A percentile compares a stretch with the other conserved stretches of the same genome.
phyloP scores from a whole-genome alignment of 352 stramenopile species.

The Phytopythium delawarense region DNA sequence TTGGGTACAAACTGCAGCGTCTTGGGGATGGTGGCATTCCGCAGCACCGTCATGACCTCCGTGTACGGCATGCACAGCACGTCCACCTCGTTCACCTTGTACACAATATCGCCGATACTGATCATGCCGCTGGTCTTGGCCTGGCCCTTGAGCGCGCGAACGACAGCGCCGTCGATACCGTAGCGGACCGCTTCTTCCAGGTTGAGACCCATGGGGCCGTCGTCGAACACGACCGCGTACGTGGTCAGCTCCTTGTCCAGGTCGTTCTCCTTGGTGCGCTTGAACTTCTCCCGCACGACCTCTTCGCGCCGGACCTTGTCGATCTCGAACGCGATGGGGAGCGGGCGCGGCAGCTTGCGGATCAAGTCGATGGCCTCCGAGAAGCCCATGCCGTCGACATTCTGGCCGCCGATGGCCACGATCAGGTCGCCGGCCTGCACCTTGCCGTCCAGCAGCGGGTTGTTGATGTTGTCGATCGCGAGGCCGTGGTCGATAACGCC shows the following conservation, averaged over 20 bases:
- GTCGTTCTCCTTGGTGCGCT: constrained; percentile 51
- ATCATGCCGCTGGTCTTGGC: constrained; percentile 82
- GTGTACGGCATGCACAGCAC: constrained; percentile 82
- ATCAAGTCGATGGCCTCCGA: constrained; percentile 82
- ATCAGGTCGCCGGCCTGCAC: constrained; percentile 80
- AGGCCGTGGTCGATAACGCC: constrained; percentile 81
- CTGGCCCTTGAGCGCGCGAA: constrained; percentile 78
- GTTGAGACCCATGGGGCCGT: constrained; percentile 79
- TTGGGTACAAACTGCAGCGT: constrained; percentile 85
- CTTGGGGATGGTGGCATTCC: constrained; percentile 58
- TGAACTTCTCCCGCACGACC: constrained; percentile 52
- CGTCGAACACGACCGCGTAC: constrained; percentile 83
- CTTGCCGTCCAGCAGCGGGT: constrained; percentile 78
- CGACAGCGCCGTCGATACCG: constrained; percentile 76
- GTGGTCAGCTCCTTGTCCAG: constrained; percentile 73
- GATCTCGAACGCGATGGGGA: constrained; percentile 83
- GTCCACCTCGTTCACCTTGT: constrained; percentile 83
- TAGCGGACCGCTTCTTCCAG: constrained; percentile 82
- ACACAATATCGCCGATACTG: constrained; percentile 81
- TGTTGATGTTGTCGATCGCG: constrained; percentile 86
- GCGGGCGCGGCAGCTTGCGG: constrained; percentile 69
- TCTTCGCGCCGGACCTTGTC: constrained; percentile 55
- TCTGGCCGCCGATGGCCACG: constrained; percentile 74
- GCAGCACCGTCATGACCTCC: constrained; percentile 81
- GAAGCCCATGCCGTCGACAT: constrained; percentile 78